Base-by-base conservation (phyloP, 177 flowering plant genomes). In the Telopea speciosissima region DNA sequence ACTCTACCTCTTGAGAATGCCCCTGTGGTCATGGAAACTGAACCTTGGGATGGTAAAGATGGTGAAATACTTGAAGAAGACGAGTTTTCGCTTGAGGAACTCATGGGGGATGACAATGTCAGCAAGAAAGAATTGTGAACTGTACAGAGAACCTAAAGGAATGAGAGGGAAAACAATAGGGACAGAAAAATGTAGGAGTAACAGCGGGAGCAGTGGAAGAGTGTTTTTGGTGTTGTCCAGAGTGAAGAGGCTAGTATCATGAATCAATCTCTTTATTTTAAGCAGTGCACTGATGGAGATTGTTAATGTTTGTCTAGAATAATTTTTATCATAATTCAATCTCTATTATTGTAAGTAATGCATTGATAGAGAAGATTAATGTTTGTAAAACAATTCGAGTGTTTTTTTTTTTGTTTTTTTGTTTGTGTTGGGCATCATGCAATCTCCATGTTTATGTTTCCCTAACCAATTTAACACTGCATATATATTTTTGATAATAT, bases 31-130 rank as follows among this genome's bases (percentile, higher is more conserved):
- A 83, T 75, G 63, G 83, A 82, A 79, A 85, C 89, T n/a, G 94
- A 88, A 78, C 86, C 93, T 3, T 95, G 99, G 99, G 97, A 92
- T 78, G 98, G 99, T 36, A 91, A 95, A 81, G 99, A 95, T 69
- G 99, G 97, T 59, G 80, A 91, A 76, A 72, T 90, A 44, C 70
- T 93, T 22, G 99, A 95, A 78, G 98, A 91, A 80, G 99, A 95
- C 68, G 99, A 95, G 72, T 95, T 95, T 76, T 95, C 99, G 14
- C 97, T 95, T 23, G 99, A 95, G 62, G 99, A 95, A 76, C 94
- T 95, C 33, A 90, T 95, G 99, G 89, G 85, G 12, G 96, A 87
- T 14, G 90, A 85, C 28, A 54, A 70, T 36, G n/a, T 76, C 56
- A 78, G 68, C 77, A 85, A 86, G 68, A 90, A 88, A 73, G 96